Conservation (phyloP, 805 yeast genomes). For the Starmerella tilneyi region DNA sequence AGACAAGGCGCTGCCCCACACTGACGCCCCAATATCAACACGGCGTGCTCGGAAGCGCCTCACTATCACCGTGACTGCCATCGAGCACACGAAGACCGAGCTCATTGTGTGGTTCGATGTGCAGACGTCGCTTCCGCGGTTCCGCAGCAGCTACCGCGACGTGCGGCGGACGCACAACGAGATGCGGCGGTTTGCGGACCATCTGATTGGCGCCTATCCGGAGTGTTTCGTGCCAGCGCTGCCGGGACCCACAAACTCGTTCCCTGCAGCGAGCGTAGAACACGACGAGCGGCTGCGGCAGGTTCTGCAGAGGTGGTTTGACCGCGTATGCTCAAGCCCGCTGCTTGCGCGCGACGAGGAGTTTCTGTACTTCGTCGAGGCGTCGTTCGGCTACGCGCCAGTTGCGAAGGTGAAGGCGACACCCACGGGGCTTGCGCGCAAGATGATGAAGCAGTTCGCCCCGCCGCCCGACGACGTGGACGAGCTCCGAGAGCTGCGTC, state of each 20-base stretch:
- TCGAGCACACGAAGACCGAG: slow-evolving; percentile 64
- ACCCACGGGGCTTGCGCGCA: slow-evolving; percentile 79
- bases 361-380: slow-evolving; percentile 69
- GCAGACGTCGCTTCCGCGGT: slow-evolving; percentile 60
- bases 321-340: slow-evolving; percentile 61
- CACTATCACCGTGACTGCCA: slow-evolving; percentile 47
- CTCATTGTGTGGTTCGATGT: slow-evolving; percentile 71
- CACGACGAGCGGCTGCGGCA: slow-evolving; percentile 48
- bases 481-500: slow-evolving; percentile 76
- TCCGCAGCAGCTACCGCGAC: slow-evolving; percentile 56
- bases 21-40: background rate
- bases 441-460: slow-evolving; percentile 81
- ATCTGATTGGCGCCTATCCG: slow-evolving; percentile 67
- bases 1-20: background rate
- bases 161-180: slow-evolving; percentile 75
- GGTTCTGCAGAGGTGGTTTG: slow-evolving; percentile 78
- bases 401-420: slow-evolving; percentile 50
- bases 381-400: slow-evolving; percentile 59
- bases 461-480: slow-evolving; percentile 83
- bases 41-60: slow-evolving; percentile 30
- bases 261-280: slow-evolving; percentile 76
- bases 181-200: slow-evolving; percentile 62
- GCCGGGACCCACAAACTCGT: slow-evolving; percentile 64
- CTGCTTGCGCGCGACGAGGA: slow-evolving; percentile 81
- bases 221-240: slow-evolving; percentile 90